These are phyloP conservation scores for Mycena chlorophos DNA, from an alignment of 768 basidiomycete species.

Conservation along the genomic window DNA sequence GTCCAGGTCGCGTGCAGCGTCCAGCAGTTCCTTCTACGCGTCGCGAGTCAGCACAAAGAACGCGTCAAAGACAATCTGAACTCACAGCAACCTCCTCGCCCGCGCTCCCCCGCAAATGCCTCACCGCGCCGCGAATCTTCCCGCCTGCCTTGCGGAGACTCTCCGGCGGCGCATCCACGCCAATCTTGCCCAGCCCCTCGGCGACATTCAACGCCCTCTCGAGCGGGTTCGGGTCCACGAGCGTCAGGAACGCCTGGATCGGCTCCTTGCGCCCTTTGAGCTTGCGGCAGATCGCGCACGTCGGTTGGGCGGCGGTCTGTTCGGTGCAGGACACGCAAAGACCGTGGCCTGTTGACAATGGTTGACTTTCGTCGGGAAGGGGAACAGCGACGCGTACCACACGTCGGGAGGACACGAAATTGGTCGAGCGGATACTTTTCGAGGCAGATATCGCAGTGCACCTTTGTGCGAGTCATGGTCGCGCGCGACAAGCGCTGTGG, in stretches of 20 bases:
- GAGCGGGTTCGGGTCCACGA: constrained; percentile 4
- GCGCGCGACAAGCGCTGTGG: no score
- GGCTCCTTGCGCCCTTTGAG: constrained; percentile 13
- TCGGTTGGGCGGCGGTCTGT: constrained; percentile 5
- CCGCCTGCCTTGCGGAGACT: constrained; percentile 20
- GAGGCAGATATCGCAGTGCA: constrained; percentile 17
- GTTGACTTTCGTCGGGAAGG: background rate
- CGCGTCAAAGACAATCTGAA: background rate
- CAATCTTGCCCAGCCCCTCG: constrained; percentile 11
- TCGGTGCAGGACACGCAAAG: constrained; percentile 18
- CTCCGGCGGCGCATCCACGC: constrained; percentile 5
- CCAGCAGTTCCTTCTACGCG: constrained; percentile 14
- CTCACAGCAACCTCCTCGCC: constrained; percentile 16
- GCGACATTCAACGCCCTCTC: constrained; percentile 8
- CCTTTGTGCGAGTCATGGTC: constrained; percentile 2
- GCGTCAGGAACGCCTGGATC: constrained; percentile 15
- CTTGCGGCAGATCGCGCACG: constrained; percentile 18
- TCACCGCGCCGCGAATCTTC: constrained; percentile 14
- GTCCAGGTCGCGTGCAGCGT: constrained; percentile 18
- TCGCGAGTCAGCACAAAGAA: background rate
- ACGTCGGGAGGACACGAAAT: constrained; percentile 17
- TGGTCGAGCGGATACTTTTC: constrained; percentile 10
- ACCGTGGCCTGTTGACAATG: constrained; percentile 16
- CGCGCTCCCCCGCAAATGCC: constrained; percentile 3
- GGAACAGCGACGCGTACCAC: constrained; percentile 3